Percentiles rank a stretch among this genome's conserved stretches.
phyloP scores from a whole-genome alignment of 177 flowering plant genomes.

The Vitis hybrid region DNA sequence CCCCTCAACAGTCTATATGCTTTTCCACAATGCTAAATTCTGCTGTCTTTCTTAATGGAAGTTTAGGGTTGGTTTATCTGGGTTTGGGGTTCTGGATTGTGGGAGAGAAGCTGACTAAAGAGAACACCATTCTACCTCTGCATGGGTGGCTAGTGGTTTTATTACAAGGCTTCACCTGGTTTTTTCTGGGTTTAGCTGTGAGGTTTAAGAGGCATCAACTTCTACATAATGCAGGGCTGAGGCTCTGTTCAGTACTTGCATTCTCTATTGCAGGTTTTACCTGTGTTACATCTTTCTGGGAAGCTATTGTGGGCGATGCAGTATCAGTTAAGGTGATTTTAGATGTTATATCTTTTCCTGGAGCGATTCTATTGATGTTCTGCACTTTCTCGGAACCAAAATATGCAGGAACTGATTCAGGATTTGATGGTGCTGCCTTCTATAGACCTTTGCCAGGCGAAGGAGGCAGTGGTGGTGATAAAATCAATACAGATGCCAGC shows the following conservation, averaged over 20 bases:
- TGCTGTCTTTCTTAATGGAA: slow-evolving; percentile 31
- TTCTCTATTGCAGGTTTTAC: slow-evolving; percentile 26
- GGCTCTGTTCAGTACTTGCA: slow-evolving; percentile 23
- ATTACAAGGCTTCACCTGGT: slow-evolving; percentile 53
- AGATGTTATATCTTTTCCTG: slow-evolving; percentile 43
- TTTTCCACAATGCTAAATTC: slow-evolving; percentile 14
- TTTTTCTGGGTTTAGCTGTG: slow-evolving; percentile 24
- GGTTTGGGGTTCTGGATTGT: slow-evolving; percentile 33
- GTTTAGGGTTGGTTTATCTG: slow-evolving; percentile 35
- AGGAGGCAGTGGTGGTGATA: slow-evolving; percentile 4
- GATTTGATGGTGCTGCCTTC: slow-evolving; percentile 3
- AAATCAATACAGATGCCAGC: slow-evolving; percentile 11
- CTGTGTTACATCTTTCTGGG: slow-evolving; percentile 23
- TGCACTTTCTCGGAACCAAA: slow-evolving; percentile 16
- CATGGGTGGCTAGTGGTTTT: slow-evolving; percentile 38
- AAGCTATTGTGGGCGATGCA: slow-evolving; percentile 7
- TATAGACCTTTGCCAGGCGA: slow-evolving; percentile 27
- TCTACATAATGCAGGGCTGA: slow-evolving; percentile 13
- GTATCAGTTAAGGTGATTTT: slow-evolving; percentile 24
- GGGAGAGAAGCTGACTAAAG: slow-evolving; percentile 14
- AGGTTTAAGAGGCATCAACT: slow-evolving; percentile 16
- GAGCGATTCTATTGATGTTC: slow-evolving; percentile 34
- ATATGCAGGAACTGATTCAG: slow-evolving; percentile 9
- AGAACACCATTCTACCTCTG: slow-evolving; percentile 24
- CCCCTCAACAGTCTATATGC: neutral